Conservation (phyloP, 495 filamentous ascomycete species). For the Filosporella fistucella region DNA sequence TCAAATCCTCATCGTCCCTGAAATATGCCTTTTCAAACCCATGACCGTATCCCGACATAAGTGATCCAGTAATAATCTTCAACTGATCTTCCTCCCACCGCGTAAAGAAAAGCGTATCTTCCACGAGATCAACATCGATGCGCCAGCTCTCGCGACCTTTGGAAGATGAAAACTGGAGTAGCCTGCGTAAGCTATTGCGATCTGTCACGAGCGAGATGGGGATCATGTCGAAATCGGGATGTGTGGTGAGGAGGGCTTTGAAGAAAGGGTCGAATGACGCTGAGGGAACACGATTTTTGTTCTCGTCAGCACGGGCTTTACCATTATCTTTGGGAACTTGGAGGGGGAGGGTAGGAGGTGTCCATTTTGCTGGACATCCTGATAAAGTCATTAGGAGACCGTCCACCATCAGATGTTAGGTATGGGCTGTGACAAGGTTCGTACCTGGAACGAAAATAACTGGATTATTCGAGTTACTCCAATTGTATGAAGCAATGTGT, state of each 20-base stretch:
- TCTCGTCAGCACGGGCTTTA: not conserved
- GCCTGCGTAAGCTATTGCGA: conserved; percentile 12
- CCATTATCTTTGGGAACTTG: not conserved
- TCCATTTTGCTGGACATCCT: conserved; percentile 4
- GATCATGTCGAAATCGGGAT: not conserved
- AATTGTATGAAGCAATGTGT: conserved; percentile 4
- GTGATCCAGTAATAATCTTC: not conserved
- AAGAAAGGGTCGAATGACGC: conserved; percentile 8
- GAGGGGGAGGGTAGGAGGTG: not conserved
- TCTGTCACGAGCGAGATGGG: conserved; percentile 5
- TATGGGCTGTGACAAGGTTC: not conserved
- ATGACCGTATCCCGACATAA: conserved; percentile 4
- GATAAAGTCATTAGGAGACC: not conserved
- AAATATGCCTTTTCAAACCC: conserved; percentile 9
- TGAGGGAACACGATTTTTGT: not conserved
- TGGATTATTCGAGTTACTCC: not conserved
- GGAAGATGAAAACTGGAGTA: conserved; percentile 1
- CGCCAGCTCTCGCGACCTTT: conserved; percentile 4
- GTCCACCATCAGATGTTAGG: too few species aligned
- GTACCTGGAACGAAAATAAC: conserved; percentile 6
- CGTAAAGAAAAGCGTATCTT: conserved; percentile 5
- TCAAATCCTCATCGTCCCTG: conserved; percentile 1
- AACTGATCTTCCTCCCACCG: conserved; percentile 1
- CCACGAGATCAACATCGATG: conserved; percentile 9
- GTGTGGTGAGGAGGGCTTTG: conserved; percentile 6